phyloP scores from a whole-genome alignment of 225 moss, liverwort and hornwort genomes.

The Marchantia polymorpha region DNA sequence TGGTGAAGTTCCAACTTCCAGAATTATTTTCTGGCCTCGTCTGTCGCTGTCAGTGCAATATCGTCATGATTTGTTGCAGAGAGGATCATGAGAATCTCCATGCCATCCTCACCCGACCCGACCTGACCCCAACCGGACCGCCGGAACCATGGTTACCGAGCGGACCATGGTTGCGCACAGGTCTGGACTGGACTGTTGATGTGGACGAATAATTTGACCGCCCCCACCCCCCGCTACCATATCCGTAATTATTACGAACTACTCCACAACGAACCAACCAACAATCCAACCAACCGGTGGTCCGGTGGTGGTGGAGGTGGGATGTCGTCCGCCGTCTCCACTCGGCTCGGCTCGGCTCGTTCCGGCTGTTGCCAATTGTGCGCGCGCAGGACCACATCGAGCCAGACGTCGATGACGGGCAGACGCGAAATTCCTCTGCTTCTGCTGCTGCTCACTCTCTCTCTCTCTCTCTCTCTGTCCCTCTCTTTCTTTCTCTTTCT shows the following conservation, averaged over 20 bases:
- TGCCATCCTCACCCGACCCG: background rate
- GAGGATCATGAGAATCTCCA: conserved; percentile 9
- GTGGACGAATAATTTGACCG: conserved; percentile 13
- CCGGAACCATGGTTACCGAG: background rate
- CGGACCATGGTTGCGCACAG: background rate
- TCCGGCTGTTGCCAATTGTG: background rate
- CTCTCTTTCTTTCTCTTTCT: too few relatives aligned
- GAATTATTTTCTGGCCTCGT: background rate
- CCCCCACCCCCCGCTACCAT: background rate
- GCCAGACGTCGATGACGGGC: background rate
- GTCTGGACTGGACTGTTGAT: background rate
- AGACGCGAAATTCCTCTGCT: background rate
- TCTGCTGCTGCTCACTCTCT: background rate
- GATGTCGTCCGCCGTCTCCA: background rate
- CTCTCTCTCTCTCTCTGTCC: too few relatives aligned
- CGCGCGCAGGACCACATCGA: background rate
- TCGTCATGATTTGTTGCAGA: background rate
- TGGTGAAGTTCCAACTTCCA: background rate
- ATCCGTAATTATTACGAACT: conserved; percentile 1
- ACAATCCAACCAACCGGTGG: background rate
- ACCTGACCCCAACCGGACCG: background rate
- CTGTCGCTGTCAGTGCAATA: conserved; percentile 2
- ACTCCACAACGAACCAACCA: conserved; percentile 6
- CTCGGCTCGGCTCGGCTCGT: background rate
- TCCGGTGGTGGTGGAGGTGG: background rate